Evolutionary conservation across 2,329 filamentous ascomycete genomes (phyloP).

Genomic region (Fusarium sp.): DNA sequence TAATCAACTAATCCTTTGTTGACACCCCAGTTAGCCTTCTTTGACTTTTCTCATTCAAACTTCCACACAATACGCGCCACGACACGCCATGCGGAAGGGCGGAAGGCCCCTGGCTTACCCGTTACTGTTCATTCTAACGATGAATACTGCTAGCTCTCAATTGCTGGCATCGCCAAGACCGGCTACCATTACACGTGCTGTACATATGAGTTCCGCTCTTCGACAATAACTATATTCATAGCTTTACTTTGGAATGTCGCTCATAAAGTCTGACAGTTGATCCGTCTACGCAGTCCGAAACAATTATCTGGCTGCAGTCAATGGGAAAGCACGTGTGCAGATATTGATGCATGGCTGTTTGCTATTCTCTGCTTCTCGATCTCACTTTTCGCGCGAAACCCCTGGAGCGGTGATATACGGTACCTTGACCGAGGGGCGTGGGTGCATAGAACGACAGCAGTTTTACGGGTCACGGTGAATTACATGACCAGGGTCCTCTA

Average conservation of each 20-base stretch:
- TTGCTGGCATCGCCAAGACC: constrained; percentile 26
- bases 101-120: constrained; percentile 31
- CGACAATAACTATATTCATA: neutral
- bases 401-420: constrained; percentile 43
- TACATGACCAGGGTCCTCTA: constrained; percentile 37
- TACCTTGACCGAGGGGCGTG: constrained; percentile 39
- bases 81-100: constrained; percentile 29
- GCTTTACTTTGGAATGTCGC: neutral
- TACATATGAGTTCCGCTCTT: neutral
- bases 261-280: neutral
- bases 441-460: constrained; percentile 36
- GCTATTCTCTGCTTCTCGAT: constrained; percentile 4
- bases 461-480: constrained; percentile 38
- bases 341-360: constrained; percentile 12
- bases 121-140: constrained; percentile 13
- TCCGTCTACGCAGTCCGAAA: neutral
- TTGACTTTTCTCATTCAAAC: constrained; percentile 15
- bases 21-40: constrained; percentile 4
- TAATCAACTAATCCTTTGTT: neutral
- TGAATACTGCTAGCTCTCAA: constrained; percentile 5
- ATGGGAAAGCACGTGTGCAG: constrained; percentile 16
- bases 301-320: neutral
- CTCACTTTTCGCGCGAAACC: constrained; percentile 15
- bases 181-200: neutral
- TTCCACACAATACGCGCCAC: constrained; percentile 21